Conservation (phyloP, 495 filamentous ascomycete species). For the Trichoderma gamsii region DNA sequence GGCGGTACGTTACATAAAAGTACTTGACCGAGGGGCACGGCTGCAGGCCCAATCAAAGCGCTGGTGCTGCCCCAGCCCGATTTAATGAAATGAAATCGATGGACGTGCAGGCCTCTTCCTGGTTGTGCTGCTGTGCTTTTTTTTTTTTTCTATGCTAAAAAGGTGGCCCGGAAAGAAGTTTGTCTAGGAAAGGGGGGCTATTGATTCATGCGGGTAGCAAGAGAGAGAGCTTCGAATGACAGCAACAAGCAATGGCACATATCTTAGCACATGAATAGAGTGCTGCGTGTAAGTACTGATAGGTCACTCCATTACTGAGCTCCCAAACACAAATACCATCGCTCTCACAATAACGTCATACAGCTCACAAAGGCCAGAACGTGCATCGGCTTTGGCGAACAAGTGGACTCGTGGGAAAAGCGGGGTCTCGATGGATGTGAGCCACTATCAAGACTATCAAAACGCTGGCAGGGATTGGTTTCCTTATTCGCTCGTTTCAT, state of each 20-base stretch:
- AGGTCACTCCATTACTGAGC: neutral
- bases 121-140: neutral
- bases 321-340: neutral
- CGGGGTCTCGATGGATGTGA: neutral
- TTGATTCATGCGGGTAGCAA: too few species aligned
- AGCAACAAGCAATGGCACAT: too few species aligned
- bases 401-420: conserved; percentile 2
- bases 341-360: conserved; percentile 4
- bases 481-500: neutral
- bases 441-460: neutral
- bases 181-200: too few species aligned
- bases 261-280: too few species aligned
- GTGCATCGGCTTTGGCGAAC: conserved; percentile 13
- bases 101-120: too few species aligned
- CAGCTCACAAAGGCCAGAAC: neutral
- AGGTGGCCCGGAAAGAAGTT: too few species aligned
- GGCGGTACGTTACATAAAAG: conserved; percentile 12
- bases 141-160: too few species aligned
- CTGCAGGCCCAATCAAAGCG: neutral
- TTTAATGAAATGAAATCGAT: neutral
- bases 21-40: conserved; percentile 1
- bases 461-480: neutral
- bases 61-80: neutral
- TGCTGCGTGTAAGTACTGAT: too few species aligned
- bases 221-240: too few species aligned